Conservation (phyloP, 306 rosid genomes). For the Dryas alaskensis region DNA sequence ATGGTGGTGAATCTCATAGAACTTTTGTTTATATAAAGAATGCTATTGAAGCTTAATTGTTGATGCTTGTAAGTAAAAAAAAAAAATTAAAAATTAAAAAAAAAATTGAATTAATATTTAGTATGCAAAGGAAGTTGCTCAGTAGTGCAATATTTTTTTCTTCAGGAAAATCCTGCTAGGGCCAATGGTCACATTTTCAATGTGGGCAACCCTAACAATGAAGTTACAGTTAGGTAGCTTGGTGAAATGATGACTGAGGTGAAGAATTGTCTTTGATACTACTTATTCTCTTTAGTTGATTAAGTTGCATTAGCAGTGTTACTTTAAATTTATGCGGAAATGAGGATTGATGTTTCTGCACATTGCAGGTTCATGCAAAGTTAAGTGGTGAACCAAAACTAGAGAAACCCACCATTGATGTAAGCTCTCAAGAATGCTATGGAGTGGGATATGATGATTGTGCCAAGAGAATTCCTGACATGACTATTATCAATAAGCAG, state of each 20-base stretch:
- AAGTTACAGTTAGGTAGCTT: slow-evolving; percentile 94
- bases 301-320: neutral
- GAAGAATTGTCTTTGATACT: slow-evolving; percentile 6
- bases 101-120: neutral
- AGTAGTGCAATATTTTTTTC: slow-evolving; percentile 13
- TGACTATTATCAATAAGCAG: slow-evolving; percentile 85
- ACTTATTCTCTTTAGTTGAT: neutral
- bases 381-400: slow-evolving; percentile 67
- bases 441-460: slow-evolving; percentile 94
- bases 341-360: neutral
- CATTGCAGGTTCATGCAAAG: slow-evolving; percentile 67
- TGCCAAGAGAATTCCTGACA: slow-evolving; percentile 92
- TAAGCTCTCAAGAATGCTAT: slow-evolving; percentile 85
- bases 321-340: neutral
- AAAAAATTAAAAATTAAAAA: too few relatives aligned
- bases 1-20: slow-evolving; percentile 92
- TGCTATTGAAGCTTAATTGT: slow-evolving; percentile 84
- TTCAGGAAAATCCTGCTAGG: slow-evolving; percentile 85
- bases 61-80: slow-evolving; percentile 69
- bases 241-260: slow-evolving; percentile 94
- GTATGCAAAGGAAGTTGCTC: slow-evolving; percentile 15
- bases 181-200: slow-evolving; percentile 88
- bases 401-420: slow-evolving; percentile 64
- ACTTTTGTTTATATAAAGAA: slow-evolving; percentile 83
- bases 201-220: slow-evolving; percentile 95